phyloP scores from a whole-genome alignment of 2,329 filamentous ascomycete genomes.

The Colletotrichum karsti region DNA sequence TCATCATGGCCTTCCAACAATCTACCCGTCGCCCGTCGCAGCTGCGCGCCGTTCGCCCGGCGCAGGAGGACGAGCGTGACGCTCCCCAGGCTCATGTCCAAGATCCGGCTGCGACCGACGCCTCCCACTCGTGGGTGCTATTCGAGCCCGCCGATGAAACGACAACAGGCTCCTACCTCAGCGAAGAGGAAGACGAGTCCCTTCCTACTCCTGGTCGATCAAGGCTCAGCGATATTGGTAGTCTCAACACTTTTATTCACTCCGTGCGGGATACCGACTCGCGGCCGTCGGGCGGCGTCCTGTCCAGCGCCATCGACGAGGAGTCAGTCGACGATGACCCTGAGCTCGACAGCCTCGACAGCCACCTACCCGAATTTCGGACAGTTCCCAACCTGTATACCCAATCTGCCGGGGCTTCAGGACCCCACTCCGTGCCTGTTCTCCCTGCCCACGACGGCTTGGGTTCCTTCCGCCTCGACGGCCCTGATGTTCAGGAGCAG shows the following conservation, averaged over 20 bases:
- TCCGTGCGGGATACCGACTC: constrained; percentile 62
- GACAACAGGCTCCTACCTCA: constrained; percentile 72
- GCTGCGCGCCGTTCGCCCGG: constrained; percentile 50
- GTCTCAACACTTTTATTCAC: constrained; percentile 73
- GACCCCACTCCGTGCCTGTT: constrained; percentile 71
- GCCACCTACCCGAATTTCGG: constrained; percentile 88
- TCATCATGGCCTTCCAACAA: constrained; percentile 67
- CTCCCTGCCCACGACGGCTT: constrained; percentile 94
- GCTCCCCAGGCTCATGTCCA: constrained; percentile 31
- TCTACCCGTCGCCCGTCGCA: constrained; percentile 62
- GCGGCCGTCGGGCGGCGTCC: constrained; percentile 45
- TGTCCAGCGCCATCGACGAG: constrained; percentile 45
- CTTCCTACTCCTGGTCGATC: constrained; percentile 75
- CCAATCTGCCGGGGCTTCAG: constrained; percentile 49
- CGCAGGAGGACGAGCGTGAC: constrained; percentile 50
- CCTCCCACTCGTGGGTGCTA: constrained; percentile 94
- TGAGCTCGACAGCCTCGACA: constrained; percentile 92
- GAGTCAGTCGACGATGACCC: constrained; percentile 68
- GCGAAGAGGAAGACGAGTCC: constrained; percentile 72
- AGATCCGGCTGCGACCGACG: constrained; percentile 41
- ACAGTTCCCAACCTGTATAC: constrained; percentile 59
- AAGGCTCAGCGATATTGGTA: constrained; percentile 82
- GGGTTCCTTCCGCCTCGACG: constrained; percentile 79
- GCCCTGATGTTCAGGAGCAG: constrained; percentile 77
- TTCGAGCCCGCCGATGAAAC: constrained; percentile 77